These are phyloP conservation scores for Fomitopsis betulina DNA, from an alignment of 1,284 basidiomycete genomes.

Conservation along the genomic window DNA sequence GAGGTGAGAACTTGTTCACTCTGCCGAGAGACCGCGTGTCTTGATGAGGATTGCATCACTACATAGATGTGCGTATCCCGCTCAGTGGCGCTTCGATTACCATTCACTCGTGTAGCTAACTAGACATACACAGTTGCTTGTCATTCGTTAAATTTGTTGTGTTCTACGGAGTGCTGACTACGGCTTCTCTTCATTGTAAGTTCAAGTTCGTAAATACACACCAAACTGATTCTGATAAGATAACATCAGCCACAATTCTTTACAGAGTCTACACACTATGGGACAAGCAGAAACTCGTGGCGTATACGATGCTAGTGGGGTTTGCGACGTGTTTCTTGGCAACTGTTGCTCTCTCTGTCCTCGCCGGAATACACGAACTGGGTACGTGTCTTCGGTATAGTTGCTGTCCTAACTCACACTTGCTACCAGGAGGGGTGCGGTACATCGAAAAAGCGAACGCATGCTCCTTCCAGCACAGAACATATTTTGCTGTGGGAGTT, in stretches of 20 bases:
- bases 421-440: not conserved
- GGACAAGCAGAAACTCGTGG: not conserved
- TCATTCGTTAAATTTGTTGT: not conserved
- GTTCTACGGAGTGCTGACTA: not conserved
- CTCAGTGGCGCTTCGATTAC: too few species aligned
- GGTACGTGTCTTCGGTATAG: not conserved
- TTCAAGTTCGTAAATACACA: not conserved
- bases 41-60: too few species aligned
- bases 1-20: too few species aligned
- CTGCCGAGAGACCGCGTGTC: too few species aligned
- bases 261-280: not conserved
- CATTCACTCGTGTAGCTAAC: too few species aligned
- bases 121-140: not conserved
- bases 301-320: not conserved
- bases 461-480: not conserved
- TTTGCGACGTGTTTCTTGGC: not conserved
- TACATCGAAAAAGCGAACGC: not conserved
- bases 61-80: too few species aligned
- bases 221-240: not conserved
- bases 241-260: not conserved
- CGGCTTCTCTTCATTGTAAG: not conserved
- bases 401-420: not conserved
- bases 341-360: not conserved
- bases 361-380: not conserved
- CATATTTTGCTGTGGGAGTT: not conserved